Evolutionary conservation across 768 basidiomycete genomes (phyloP).

Genomic region (Psilocybe azurescens): DNA sequence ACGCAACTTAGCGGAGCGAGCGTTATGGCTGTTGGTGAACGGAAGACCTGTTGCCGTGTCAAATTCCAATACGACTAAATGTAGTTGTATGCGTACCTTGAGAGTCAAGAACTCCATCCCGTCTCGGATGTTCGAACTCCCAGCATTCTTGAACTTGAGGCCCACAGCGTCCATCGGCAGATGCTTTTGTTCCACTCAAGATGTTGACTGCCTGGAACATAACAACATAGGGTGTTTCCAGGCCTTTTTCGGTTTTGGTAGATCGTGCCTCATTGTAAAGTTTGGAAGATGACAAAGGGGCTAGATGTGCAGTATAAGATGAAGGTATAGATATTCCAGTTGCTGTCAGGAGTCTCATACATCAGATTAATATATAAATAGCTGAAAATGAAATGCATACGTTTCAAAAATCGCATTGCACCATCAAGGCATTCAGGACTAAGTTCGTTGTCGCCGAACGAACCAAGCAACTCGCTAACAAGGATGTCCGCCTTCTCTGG

Average conservation of each 20-base stretch:
- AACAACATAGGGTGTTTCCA: slow-evolving; percentile 98
- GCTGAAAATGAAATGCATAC: slow-evolving; percentile 47
- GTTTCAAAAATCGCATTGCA: slow-evolving; percentile 90
- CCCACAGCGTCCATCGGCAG: slow-evolving; percentile 69
- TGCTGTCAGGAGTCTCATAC: slow-evolving; percentile 48
- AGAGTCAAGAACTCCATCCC: slow-evolving; percentile 75
- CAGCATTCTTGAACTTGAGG: slow-evolving; percentile 92
- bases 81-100: slow-evolving; percentile 52
- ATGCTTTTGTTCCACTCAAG: slow-evolving; percentile 79
- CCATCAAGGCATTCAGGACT: slow-evolving; percentile 99
- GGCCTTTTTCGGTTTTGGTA: slow-evolving; percentile 66
- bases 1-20: slow-evolving; percentile 80
- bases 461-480: slow-evolving; percentile 94
- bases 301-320: slow-evolving; percentile 94
- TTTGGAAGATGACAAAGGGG: slow-evolving; percentile 94
- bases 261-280: slow-evolving; percentile 83
- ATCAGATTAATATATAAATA: neutral
- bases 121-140: slow-evolving; percentile 94
- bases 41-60: slow-evolving; percentile 66
- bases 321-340: slow-evolving; percentile 95
- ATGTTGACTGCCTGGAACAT: slow-evolving; percentile 97
- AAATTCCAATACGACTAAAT: slow-evolving; percentile 3
- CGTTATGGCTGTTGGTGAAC: slow-evolving; percentile 95
- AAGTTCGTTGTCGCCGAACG: slow-evolving; percentile 98
- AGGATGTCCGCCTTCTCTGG: slow-evolving; percentile 93